phyloP scores from a whole-genome alignment of 805 yeast genomes.

The Metahyphopichia silvanorum region DNA sequence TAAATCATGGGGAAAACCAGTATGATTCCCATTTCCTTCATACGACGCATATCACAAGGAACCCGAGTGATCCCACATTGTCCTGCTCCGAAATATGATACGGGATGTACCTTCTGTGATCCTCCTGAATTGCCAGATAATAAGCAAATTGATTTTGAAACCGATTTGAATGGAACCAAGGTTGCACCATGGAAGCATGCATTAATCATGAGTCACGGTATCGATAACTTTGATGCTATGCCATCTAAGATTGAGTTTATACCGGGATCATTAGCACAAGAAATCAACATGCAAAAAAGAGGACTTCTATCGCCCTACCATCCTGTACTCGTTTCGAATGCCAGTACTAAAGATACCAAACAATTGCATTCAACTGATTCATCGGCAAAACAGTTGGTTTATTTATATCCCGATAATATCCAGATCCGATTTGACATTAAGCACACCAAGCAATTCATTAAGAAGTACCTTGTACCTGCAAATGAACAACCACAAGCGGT shows the following conservation, averaged over 20 bases:
- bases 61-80: constrained; percentile 23
- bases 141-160: constrained; percentile 38
- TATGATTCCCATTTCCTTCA: no score
- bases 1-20: background rate
- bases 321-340: constrained; percentile 51
- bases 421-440: constrained; percentile 32
- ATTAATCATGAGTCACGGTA: constrained; percentile 47
- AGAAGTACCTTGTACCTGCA: constrained; percentile 37
- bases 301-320: constrained; percentile 36
- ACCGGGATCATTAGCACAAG: constrained; percentile 42
- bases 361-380: constrained; percentile 1
- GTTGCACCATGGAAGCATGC: constrained; percentile 55
- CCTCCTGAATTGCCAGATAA: constrained; percentile 36
- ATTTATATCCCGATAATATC: constrained; percentile 55
- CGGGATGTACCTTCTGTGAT: constrained; percentile 61
- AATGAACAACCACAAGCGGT: constrained; percentile 12
- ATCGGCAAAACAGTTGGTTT: constrained; percentile 24
- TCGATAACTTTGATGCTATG: constrained; percentile 35
- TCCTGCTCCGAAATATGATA: constrained; percentile 50
- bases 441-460: constrained; percentile 35
- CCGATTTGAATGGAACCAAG: constrained; percentile 45
- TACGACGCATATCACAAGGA: no score
- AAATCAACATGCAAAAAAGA: constrained; percentile 33
- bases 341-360: constrained; percentile 10
- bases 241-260: constrained; percentile 49